Evolutionary conservation across 495 filamentous ascomycete species (phyloP), one percentile per base, ranked within the genome.

Genomic region (Xylaria flabelliformis): DNA sequence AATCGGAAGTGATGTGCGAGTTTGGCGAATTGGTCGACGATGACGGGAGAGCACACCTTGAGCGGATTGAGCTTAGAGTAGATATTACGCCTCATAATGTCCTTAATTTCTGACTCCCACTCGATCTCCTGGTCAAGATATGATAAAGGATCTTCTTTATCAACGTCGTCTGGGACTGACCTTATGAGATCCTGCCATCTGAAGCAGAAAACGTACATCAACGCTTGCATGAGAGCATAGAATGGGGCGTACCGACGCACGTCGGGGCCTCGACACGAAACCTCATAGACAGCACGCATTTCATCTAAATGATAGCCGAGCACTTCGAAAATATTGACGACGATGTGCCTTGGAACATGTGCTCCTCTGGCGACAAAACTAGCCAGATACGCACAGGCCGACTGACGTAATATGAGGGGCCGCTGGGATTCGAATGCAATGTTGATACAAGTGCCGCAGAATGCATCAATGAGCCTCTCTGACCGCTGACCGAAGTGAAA

Each of bases 141-240:
- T 41, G 80, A 85, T 5, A 87, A 77, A 21, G 86, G 81, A 61
- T 92, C 89, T 21, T 90, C 86, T 70, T 82, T 84, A 70, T 88
- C 85, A 5, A 86, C 79, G 51, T 78, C 82, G 1, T 85, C 80
- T 1, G 83, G 81, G 12, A 79, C 69, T 5, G 88, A 87, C 21
- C 84, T 86, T 50, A 93, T 91, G 59, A 99, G 84, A 70, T 98
- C 95, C 48, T 92, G 90, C 95, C 95, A 98, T 50, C 97, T 91
- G 85, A 98, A 99, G 85, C 96, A 99, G 85, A 98, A 99, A 64
- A 98, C 97, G 83, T 98, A 97, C 42, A 94, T 85, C 5, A 94
- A 77, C 6, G 95, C 95, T 80, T 98, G 95, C n/a, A 90, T 89
- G 55, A 93, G 89, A 7, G 91, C 90, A 82, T 99, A 98, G 81